Base-by-base conservation (phyloP, 1,284 basidiomycete genomes). In the Wallemia ichthyophaga region DNA sequence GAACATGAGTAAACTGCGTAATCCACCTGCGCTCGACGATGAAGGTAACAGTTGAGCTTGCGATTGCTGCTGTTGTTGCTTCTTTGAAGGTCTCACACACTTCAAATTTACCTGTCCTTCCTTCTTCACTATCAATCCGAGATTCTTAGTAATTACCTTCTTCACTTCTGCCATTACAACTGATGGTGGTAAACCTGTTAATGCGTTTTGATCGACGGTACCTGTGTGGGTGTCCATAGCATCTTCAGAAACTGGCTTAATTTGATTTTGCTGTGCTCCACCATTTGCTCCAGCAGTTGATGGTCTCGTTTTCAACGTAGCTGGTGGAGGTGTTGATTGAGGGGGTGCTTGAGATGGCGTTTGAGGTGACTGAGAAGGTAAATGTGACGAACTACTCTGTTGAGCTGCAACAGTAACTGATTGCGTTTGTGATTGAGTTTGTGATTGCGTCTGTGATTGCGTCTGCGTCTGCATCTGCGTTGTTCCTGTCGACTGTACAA, bases 161-260 rank as follows among this genome's bases (percentile, higher is more conserved):
- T 67, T 66, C 57, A 73, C 62, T 33, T 71, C 68, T 19, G 56
- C 61, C 60, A 73, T 65, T 56, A 72, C 69, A 7, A 68, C 65
- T 55, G 65, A 62, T 5, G 71, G 71, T 2, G 64, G 60, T 2
- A 69, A 64, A 27, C 68, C 68, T 1, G 71, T 72, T 25, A 72
- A 64, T 1, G 71, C 71, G 23, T 69, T 68, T 60, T 71, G 70
- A 63, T 73, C 71, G 21, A 72, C 67, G 2, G 71, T 71, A 19
- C 71, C 70, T 21, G 66, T 63, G 59, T 72, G 71, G 60, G 67
- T 65, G 25, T 67, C 66, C 24, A 72, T 59, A 28, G 61, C 65
- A 24, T 60, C 59, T 15, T 56, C 55, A 21, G 37, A 48, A 21
- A 48, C 37, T 48, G 37, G 11, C 37, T 48, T 48, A 21, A 15